These are phyloP conservation scores for Hypomontagnella monticulosa DNA, from an alignment of 495 filamentous ascomycete species.

Conservation along the genomic window DNA sequence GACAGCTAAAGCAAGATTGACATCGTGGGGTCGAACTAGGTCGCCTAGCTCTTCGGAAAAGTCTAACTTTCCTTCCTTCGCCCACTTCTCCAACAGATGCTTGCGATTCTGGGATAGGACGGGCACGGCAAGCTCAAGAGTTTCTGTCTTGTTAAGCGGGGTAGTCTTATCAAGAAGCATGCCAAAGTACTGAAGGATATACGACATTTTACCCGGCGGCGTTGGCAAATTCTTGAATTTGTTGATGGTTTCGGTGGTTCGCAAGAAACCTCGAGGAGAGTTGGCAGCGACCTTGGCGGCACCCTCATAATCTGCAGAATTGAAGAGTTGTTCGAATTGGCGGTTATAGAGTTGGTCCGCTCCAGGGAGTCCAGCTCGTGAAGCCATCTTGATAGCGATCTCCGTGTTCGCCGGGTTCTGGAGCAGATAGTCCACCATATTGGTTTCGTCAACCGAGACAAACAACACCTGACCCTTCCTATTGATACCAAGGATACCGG, in stretches of 20 bases:
- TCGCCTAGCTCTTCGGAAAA: constrained; percentile 96
- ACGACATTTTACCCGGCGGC: constrained; percentile 80
- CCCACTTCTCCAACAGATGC: constrained; percentile 96
- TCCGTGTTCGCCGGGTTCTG: constrained; percentile 92
- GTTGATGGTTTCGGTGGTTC: constrained; percentile 92
- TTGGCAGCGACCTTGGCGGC: constrained; percentile 96
- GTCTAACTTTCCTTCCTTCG: constrained; percentile 93
- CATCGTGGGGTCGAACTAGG: constrained; percentile 87
- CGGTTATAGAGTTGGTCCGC: constrained; percentile 94
- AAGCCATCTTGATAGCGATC: constrained; percentile 94
- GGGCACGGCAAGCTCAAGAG: constrained; percentile 89
- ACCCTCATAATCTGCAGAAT: constrained; percentile 77
- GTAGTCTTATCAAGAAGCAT: constrained; percentile 93
- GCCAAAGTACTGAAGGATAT: constrained; percentile 97
- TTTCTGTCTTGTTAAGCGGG: constrained; percentile 88
- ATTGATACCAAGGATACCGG: constrained; percentile 94
- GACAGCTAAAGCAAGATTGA: constrained; percentile 82
- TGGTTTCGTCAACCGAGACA: constrained; percentile 90
- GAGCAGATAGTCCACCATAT: constrained; percentile 90
- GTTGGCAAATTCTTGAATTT: constrained; percentile 87
- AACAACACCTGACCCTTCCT: constrained; percentile 95
- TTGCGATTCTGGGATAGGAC: constrained; percentile 94
- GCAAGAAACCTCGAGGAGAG: constrained; percentile 93
- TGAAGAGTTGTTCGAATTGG: constrained; percentile 88
- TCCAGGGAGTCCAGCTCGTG: constrained; percentile 89